phyloP scores from a whole-genome alignment of 257 asterid genomes.

The Nicotiana undulata region DNA sequence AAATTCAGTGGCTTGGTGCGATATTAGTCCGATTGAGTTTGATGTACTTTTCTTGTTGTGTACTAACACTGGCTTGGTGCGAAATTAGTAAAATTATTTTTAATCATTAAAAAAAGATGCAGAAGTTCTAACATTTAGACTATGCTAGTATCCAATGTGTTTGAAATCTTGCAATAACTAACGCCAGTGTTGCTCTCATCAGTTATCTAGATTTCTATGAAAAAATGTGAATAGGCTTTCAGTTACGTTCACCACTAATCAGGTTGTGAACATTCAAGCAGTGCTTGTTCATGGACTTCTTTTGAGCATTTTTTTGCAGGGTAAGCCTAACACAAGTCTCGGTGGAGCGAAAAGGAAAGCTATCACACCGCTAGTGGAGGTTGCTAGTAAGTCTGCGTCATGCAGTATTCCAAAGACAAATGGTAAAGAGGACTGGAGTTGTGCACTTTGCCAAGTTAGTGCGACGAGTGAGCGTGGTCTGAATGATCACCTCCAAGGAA shows the following conservation, averaged over 20 bases:
- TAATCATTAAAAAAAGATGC: no score
- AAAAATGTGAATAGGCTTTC: neutral
- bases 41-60: neutral
- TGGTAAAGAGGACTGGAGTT: slow-evolving; percentile 36
- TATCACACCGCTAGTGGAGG: slow-evolving; percentile 14
- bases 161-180: neutral
- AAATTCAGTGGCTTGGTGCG: no score
- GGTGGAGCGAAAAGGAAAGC: slow-evolving; percentile 39
- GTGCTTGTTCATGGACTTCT: slow-evolving; percentile 8
- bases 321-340: slow-evolving; percentile 20
- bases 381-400: slow-evolving; percentile 6
- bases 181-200: neutral
- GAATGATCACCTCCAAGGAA: slow-evolving; percentile 44
- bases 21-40: neutral
- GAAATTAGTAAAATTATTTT: neutral
- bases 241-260: neutral
- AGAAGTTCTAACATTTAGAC: neutral
- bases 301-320: slow-evolving; percentile 33
- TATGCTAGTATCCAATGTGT: neutral
- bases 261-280: neutral
- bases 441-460: slow-evolving; percentile 49
- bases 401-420: slow-evolving; percentile 19
- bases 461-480: slow-evolving; percentile 27
- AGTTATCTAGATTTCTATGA: neutral
- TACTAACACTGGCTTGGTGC: neutral